phyloP scores from a whole-genome alignment of 2,329 filamentous ascomycete genomes.

The Paraconiothyrium sp. region DNA sequence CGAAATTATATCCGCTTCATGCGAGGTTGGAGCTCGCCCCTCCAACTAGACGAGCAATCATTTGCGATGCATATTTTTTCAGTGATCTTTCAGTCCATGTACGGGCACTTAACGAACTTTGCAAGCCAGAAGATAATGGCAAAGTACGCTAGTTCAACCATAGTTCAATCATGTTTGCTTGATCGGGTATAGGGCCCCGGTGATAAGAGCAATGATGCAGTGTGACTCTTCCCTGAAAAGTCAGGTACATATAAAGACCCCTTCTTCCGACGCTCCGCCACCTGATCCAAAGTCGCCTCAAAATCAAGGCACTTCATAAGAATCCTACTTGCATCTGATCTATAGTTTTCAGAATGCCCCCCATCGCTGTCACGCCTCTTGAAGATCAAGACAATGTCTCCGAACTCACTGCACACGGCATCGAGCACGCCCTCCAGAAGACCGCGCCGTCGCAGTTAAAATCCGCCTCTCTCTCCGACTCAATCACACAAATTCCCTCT shows the following conservation, averaged over 20 bases:
- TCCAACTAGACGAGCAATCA: too few species aligned
- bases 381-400: slow-evolving; percentile 36
- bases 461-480: slow-evolving; percentile 34
- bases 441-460: slow-evolving; percentile 43
- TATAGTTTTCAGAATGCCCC: slow-evolving; percentile 33
- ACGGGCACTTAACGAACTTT: not conserved
- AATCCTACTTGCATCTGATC: not conserved
- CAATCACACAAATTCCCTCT: slow-evolving; percentile 36
- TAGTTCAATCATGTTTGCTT: not conserved
- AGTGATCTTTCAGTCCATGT: not conserved
- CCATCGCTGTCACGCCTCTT: slow-evolving; percentile 45
- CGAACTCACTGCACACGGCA: slow-evolving; percentile 44
- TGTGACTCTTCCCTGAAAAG: not conserved
- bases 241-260: not conserved
- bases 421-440: slow-evolving; percentile 41
- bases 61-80: not conserved
- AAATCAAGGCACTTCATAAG: not conserved
- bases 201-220: not conserved
- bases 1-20: not conserved
- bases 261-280: not conserved
- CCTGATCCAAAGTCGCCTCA: not conserved
- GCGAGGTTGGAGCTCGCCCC: too few species aligned
- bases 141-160: not conserved
- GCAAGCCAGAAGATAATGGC: not conserved
- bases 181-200: not conserved